Evolutionary conservation across 2,329 filamentous ascomycete genomes (phyloP), one percentile per base, ranked within the genome.

Genomic region (Epichloe festucae): DNA sequence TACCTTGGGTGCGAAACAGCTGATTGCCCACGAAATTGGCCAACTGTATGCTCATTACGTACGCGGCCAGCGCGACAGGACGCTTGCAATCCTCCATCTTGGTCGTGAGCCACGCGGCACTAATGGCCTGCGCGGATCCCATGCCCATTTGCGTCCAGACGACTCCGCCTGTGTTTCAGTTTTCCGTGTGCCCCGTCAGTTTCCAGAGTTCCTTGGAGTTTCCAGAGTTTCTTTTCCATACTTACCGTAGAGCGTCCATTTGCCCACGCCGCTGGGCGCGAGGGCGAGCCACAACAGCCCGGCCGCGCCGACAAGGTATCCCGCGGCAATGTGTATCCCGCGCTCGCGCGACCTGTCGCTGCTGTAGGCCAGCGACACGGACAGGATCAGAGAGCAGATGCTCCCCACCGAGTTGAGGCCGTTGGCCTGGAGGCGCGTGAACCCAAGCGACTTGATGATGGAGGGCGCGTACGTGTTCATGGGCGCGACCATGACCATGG

Each of bases 101-200:
- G 0, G 61, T 31, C 0, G 62, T 57, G 21, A 64, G 58, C 62
- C 62, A 64, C 3, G 62, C 62, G 8, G 61, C 62, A 11, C 57
- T 63, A 47, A 64, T 64, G 15, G 62, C 62, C 27, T 64, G 62
- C 0, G 55, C 62, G 10, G 52, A 62, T 8, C 62, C 62, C 62
- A 64, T 64, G 5, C 62, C 60, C 62, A 63, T 63, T 8, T 64
- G 62, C 0, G 60, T 63, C 62, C 62, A 63, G 0, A 64, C 58
- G 0, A 64, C 60, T 3, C 62, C 62, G 0, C 61, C 60, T 61
- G 48, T 11, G 27, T 21, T 5, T 7, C 5, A 2, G 5, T 1
- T 14, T 49, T 12, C 23, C 23, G 23, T 40, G 4, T 3, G 19
- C 17, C 17, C 12, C 15, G 27, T 8, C 27, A 31, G 27, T 8